phyloP scores from a whole-genome alignment of 352 stramenopile genomes.

The Pythium phragmitis region DNA sequence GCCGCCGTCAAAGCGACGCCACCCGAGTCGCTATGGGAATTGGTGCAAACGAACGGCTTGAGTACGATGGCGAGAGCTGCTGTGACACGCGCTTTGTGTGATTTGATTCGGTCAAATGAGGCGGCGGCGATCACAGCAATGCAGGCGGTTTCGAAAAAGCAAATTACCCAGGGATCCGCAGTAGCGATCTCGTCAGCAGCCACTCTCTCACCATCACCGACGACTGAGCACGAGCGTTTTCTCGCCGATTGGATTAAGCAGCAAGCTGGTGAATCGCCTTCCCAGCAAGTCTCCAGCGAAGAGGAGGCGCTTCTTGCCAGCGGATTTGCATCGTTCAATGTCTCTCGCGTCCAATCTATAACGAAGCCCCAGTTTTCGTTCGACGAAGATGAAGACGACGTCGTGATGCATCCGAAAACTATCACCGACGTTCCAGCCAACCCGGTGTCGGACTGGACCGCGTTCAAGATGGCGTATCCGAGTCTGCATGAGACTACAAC shows the following conservation, averaged over 20 bases:
- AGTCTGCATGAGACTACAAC: neutral
- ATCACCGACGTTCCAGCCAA: neutral
- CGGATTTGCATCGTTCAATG: slow-evolving; percentile 16
- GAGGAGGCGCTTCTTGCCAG: slow-evolving; percentile 21
- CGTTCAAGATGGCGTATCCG: slow-evolving; percentile 15
- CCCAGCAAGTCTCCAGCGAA: neutral
- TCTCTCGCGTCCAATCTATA: neutral
- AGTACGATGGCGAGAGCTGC: slow-evolving; percentile 30
- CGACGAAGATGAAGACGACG: slow-evolving; percentile 13
- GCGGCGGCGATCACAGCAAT: slow-evolving; percentile 26
- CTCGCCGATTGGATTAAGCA: slow-evolving; percentile 14
- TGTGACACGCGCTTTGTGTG: slow-evolving; percentile 23
- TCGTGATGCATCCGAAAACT: neutral
- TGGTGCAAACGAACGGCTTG: slow-evolving; percentile 55
- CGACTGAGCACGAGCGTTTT: slow-evolving; percentile 8
- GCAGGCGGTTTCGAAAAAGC: slow-evolving; percentile 13
- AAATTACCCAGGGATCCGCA: slow-evolving; percentile 1
- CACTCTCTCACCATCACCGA: neutral
- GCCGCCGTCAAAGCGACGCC: slow-evolving; percentile 62
- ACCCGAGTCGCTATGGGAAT: slow-evolving; percentile 48
- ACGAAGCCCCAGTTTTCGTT: neutral
- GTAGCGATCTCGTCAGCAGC: neutral
- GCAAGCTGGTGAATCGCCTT: neutral
- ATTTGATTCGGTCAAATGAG: slow-evolving; percentile 46
- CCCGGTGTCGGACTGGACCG: slow-evolving; percentile 11